These are phyloP conservation scores for Monosporascus sp. DNA, from an alignment of 2,329 filamentous ascomycete species.

Conservation along the genomic window DNA sequence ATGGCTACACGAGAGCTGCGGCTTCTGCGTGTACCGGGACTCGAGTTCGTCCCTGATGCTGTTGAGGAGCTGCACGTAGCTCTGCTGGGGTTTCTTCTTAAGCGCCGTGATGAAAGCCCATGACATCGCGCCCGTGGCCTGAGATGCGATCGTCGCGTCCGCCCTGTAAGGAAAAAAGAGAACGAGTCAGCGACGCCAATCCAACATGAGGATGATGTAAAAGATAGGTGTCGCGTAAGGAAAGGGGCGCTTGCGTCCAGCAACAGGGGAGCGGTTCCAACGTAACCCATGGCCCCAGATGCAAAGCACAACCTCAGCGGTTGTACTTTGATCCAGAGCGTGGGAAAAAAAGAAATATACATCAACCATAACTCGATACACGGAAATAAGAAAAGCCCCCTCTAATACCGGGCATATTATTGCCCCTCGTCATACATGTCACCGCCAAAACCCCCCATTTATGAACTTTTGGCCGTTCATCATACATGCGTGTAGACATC, in stretches of 20 bases:
- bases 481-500: background rate
- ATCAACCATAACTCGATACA: slow-evolving; percentile 4
- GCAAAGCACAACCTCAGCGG: slow-evolving; percentile 31
- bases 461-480: background rate
- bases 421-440: background rate
- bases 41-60: slow-evolving; percentile 87
- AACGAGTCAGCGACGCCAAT: slow-evolving; percentile 15
- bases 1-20: slow-evolving; percentile 93
- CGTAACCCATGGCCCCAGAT: slow-evolving; percentile 42
- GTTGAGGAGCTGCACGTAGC: slow-evolving; percentile 92
- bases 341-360: slow-evolving; percentile 17
- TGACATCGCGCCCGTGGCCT: slow-evolving; percentile 97
- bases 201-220: background rate
- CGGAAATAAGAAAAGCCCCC: background rate
- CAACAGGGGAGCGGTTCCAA: slow-evolving; percentile 25
- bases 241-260: background rate
- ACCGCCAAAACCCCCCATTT: background rate
- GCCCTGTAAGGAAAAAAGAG: slow-evolving; percentile 50
- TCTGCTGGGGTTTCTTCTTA: slow-evolving; percentile 91
- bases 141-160: slow-evolving; percentile 79
- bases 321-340: slow-evolving; percentile 38
- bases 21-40: slow-evolving; percentile 87
- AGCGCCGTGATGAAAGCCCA: slow-evolving; percentile 92
- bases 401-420: background rate
- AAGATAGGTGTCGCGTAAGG: background rate